These are phyloP conservation scores for Pseudonitzschia pungens DNA, from an alignment of 108 stramenopile species.

Conservation along the genomic window DNA sequence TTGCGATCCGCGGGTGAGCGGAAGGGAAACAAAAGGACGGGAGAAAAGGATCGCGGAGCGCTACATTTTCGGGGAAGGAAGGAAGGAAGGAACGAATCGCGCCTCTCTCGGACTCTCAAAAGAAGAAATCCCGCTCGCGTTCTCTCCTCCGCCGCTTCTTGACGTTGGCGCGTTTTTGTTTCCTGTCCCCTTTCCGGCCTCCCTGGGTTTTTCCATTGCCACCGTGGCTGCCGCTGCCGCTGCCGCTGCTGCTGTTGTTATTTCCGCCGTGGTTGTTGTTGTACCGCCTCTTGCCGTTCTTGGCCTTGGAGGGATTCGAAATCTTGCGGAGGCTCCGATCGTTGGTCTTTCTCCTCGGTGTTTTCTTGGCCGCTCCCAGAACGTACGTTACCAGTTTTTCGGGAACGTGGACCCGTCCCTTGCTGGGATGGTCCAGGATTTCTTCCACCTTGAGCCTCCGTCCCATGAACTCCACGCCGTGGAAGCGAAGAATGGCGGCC, in stretches of 20 bases:
- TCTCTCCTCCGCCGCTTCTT: constrained; percentile 1
- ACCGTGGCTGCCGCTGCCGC: neutral
- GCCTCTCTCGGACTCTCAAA: neutral
- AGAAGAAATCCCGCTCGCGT: constrained; percentile 1
- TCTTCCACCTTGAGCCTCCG: constrained; percentile 64
- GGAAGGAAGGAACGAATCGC: too few species aligned
- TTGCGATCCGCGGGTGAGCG: too few species aligned
- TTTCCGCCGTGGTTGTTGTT: neutral
- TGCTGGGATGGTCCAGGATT: constrained; percentile 67
- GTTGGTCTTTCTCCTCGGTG: neutral
- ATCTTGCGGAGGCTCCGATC: constrained; percentile 2
- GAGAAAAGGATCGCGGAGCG: too few species aligned
- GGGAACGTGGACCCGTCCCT: constrained; percentile 71
- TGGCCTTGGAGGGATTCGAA: constrained; percentile 3
- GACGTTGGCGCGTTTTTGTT: constrained; percentile 4
- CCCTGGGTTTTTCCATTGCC: constrained; percentile 11
- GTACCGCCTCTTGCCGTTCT: neutral
- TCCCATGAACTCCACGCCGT: constrained; percentile 59
- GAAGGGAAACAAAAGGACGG: too few species aligned
- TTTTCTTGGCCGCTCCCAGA: constrained; percentile 42
- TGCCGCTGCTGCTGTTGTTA: neutral
- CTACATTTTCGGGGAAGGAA: too few species aligned
- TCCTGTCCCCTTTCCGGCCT: neutral
- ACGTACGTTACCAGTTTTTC: constrained; percentile 73
- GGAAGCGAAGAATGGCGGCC: constrained; percentile 66